Conservation (phyloP, 2,329 filamentous ascomycete genomes). For the Penicillium paneum region DNA sequence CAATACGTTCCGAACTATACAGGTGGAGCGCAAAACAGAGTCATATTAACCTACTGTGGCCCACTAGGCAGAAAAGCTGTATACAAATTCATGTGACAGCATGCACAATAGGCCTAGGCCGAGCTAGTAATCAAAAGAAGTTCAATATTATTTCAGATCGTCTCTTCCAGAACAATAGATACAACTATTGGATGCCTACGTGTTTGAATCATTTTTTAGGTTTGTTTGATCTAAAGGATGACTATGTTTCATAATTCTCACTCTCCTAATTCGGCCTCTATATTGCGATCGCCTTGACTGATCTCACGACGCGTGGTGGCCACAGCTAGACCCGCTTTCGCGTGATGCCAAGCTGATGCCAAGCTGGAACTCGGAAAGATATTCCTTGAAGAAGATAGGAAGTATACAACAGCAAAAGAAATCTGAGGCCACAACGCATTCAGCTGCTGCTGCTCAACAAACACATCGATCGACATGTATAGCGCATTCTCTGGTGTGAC, state of each 20-base stretch:
- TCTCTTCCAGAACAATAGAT: neutral
- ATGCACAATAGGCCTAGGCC: neutral
- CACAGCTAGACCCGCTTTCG: neutral
- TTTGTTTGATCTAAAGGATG: too few relatives aligned
- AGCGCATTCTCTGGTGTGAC: neutral
- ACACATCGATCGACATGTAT: neutral
- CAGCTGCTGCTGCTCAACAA: neutral
- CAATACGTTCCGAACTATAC: constrained; percentile 1
- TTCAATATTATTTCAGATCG: neutral
- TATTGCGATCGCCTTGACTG: neutral
- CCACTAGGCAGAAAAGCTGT: too few relatives aligned
- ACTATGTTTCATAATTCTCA: too few relatives aligned
- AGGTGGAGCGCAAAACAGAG: neutral
- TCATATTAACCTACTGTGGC: neutral
- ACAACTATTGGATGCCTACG: neutral
- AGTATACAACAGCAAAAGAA: neutral
- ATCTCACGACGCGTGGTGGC: neutral
- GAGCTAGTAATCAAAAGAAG: neutral
- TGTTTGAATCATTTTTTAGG: neutral
- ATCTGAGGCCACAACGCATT: neutral
- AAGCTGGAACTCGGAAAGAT: constrained; percentile 1
- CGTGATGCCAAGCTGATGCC: constrained; percentile 4
- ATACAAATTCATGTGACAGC: neutral
- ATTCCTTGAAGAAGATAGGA: neutral
- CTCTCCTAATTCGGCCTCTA: neutral